phyloP scores from a whole-genome alignment of 495 filamentous ascomycete species.

The Aspergillus leporis region DNA sequence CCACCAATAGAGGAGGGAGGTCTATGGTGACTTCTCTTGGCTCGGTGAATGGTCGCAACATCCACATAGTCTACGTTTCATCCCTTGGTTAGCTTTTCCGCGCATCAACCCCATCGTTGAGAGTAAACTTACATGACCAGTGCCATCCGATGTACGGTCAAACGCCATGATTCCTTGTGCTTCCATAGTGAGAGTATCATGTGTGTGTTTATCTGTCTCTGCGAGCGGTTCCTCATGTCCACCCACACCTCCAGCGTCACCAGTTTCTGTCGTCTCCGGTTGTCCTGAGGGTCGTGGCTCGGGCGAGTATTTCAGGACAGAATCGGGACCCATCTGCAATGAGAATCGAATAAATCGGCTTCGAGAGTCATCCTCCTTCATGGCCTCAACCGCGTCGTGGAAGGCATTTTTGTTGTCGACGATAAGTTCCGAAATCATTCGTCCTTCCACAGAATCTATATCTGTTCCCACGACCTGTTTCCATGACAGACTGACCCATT shows the following conservation, averaged over 20 bases:
- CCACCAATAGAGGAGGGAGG: slow-evolving; percentile 85
- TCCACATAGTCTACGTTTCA: slow-evolving; percentile 91
- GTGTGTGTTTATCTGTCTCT: slow-evolving; percentile 45
- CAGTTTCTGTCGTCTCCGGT: slow-evolving; percentile 12
- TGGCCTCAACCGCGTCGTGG: slow-evolving; percentile 75
- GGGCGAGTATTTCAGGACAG: slow-evolving; percentile 59
- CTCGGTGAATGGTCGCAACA: slow-evolving; percentile 89
- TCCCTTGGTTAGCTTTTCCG: neutral
- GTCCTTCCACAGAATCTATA: slow-evolving; percentile 71
- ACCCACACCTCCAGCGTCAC: slow-evolving; percentile 21
- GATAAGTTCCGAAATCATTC: slow-evolving; percentile 76
- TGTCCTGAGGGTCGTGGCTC: slow-evolving; percentile 33
- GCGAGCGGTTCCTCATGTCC: slow-evolving; percentile 38
- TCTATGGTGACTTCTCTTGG: slow-evolving; percentile 94
- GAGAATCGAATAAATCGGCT: slow-evolving; percentile 91
- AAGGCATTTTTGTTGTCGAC: slow-evolving; percentile 78
- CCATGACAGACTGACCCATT: slow-evolving; percentile 98
- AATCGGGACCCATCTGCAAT: slow-evolving; percentile 70
- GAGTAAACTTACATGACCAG: slow-evolving; percentile 69
- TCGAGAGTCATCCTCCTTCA: slow-evolving; percentile 89
- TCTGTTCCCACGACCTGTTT: slow-evolving; percentile 83
- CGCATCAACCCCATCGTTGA: neutral
- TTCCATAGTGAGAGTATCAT: slow-evolving; percentile 74
- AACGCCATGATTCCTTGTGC: slow-evolving; percentile 98
- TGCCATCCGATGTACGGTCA: slow-evolving; percentile 76